Percentiles rank a stretch among this genome's conserved stretches.
These are phyloP conservation scores for Wickerhamiella alocasiicola DNA, from an alignment of 805 yeast genomes.

Conservation along the genomic window DNA sequence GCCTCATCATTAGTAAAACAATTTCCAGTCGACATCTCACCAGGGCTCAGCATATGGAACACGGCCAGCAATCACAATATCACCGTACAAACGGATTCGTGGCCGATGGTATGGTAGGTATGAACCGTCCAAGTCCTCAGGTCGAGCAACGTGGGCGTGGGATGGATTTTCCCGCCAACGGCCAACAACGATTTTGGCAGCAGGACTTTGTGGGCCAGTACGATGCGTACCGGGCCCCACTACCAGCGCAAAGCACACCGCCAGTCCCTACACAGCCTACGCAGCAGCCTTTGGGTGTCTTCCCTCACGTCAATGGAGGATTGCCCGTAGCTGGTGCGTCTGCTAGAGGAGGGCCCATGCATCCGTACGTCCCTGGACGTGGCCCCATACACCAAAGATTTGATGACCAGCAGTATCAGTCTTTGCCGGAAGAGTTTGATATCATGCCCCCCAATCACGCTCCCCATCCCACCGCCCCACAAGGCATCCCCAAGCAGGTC, in stretches of 20 bases:
- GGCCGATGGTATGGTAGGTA: constrained; percentile 4
- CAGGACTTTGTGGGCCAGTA: constrained; percentile 3
- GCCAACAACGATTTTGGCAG: constrained; percentile 10
- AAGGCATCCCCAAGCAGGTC: background rate
- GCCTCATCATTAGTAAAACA: constrained; percentile 4
- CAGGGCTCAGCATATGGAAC: background rate
- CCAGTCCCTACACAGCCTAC: too few species aligned
- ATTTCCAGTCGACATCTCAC: constrained; percentile 2
- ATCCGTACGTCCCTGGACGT: background rate
- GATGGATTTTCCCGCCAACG: constrained; percentile 3
- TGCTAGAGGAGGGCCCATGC: background rate
- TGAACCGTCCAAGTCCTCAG: background rate
- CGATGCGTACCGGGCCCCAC: constrained; percentile 1
- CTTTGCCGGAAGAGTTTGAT: constrained; percentile 4
- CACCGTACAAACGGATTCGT: constrained; percentile 6
- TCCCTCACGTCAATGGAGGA: constrained; percentile 2
- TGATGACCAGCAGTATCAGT: constrained; percentile 3
- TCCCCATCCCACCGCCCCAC: background rate
- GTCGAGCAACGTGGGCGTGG: constrained; percentile 2
- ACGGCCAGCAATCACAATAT: constrained; percentile 6
- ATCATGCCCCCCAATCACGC: background rate
- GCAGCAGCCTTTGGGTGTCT: constrained; percentile 1
- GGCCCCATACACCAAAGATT: background rate
- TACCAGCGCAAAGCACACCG: background rate
- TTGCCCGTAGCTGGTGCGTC: background rate